Conservation (phyloP, 1,139 yeast genomes). For the Candida tetrigidarum region DNA sequence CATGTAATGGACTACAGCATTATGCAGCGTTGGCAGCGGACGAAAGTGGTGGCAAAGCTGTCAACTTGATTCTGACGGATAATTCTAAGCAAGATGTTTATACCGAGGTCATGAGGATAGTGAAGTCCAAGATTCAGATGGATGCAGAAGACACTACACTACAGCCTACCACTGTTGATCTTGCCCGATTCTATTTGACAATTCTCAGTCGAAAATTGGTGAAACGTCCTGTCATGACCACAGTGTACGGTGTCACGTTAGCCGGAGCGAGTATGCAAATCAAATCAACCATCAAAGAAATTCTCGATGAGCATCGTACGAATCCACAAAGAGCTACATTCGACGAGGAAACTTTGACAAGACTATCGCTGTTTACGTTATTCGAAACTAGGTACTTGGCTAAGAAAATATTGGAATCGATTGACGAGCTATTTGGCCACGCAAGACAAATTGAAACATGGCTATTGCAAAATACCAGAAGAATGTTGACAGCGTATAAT, state of each 20-base stretch:
- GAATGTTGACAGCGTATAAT: slow-evolving; percentile 36
- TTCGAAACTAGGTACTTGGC: slow-evolving; percentile 30
- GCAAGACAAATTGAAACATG: slow-evolving; percentile 42
- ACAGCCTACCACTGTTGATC: not conserved
- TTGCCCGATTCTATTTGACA: slow-evolving; percentile 21
- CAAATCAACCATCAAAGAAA: slow-evolving; percentile 26
- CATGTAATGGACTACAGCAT: slow-evolving; percentile 54
- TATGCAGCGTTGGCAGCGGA: slow-evolving; percentile 50
- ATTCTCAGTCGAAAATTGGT: slow-evolving; percentile 38
- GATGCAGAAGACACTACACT: slow-evolving; percentile 14
- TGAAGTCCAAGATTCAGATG: slow-evolving; percentile 22
- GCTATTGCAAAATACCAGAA: slow-evolving; percentile 34
- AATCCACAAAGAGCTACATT: slow-evolving; percentile 12
- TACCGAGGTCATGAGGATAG: slow-evolving; percentile 34
- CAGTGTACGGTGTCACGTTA: slow-evolving; percentile 50
- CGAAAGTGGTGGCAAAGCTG: slow-evolving; percentile 40
- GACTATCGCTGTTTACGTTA: slow-evolving; percentile 5
- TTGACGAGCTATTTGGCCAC: slow-evolving; percentile 37
- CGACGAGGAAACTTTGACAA: slow-evolving; percentile 6
- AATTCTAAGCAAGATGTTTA: slow-evolving; percentile 39
- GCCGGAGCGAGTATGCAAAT: slow-evolving; percentile 44
- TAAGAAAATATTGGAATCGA: slow-evolving; percentile 32
- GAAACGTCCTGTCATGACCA: slow-evolving; percentile 52
- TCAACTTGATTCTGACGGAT: slow-evolving; percentile 33
- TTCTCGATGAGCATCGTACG: slow-evolving; percentile 21